Evolutionary conservation across 2,329 filamentous ascomycete species (phyloP).

Genomic region (Coleophoma cylindrospora): DNA sequence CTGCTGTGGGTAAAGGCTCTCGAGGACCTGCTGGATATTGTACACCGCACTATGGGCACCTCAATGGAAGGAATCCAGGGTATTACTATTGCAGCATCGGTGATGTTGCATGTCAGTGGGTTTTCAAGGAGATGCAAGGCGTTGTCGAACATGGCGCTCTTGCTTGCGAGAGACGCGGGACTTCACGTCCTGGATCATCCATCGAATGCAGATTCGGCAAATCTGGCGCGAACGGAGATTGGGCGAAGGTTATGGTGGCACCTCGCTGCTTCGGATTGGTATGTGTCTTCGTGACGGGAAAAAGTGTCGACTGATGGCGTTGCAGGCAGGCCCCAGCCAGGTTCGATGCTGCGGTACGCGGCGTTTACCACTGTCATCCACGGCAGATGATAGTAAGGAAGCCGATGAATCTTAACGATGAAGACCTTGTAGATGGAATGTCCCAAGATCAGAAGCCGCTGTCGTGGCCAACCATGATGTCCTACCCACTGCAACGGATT

Average conservation of each 20-base stretch:
- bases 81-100: constrained; percentile 27
- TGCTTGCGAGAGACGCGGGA: constrained; percentile 15
- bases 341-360: constrained; percentile 23
- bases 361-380: constrained; percentile 28
- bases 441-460: constrained; percentile 8
- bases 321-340: constrained; percentile 19
- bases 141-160: constrained; percentile 24
- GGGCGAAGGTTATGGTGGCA: constrained; percentile 33
- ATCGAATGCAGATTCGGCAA: constrained; percentile 12
- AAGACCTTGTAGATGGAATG: constrained; percentile 25
- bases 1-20: constrained; percentile 24
- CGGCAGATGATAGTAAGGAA: constrained; percentile 30
- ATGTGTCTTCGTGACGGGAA: constrained; percentile 1
- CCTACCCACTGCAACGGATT: constrained; percentile 30
- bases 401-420: constrained; percentile 29
- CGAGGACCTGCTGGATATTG: constrained; percentile 28
- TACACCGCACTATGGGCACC: constrained; percentile 11
- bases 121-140: constrained; percentile 22
- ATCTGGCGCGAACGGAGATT: constrained; percentile 23
- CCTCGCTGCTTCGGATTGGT: constrained; percentile 30
- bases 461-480: constrained; percentile 28
- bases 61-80: constrained; percentile 31
- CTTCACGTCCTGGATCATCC: constrained; percentile 12
- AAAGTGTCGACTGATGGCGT: not conserved
- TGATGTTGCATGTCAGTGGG: constrained; percentile 28